phyloP scores from a whole-genome alignment of 805 yeast genomes.

The Nakazawaea wyomingensis region DNA sequence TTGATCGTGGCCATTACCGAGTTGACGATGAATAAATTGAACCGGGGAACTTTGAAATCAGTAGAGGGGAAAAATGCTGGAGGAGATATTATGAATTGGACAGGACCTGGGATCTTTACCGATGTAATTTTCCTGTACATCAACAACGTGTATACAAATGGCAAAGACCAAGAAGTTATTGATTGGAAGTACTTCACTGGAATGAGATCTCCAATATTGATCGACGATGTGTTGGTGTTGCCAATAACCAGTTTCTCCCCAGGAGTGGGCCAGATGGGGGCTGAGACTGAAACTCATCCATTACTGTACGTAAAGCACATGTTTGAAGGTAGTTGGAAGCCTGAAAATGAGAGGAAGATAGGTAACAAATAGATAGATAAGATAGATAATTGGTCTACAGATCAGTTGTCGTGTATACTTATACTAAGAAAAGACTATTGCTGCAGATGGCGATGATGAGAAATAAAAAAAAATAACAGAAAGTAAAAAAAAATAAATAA shows the following conservation, averaged over 20 bases:
- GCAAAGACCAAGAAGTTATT: conserved; percentile 29
- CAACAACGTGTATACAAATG: conserved; percentile 46
- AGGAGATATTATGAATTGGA: conserved; percentile 85
- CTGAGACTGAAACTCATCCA: conserved; percentile 34
- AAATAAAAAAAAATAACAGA: background rate
- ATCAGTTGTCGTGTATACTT: background rate
- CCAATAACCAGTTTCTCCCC: conserved; percentile 71
- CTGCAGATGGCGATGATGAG: background rate
- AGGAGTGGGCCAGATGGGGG: conserved; percentile 67
- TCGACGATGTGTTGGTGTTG: conserved; percentile 66
- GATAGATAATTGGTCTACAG: no score
- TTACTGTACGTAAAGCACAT: conserved; percentile 57
- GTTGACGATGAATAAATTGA: conserved; percentile 54
- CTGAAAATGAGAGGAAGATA: conserved; percentile 17
- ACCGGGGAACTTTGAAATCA: conserved; percentile 38
- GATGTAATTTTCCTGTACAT: conserved; percentile 78
- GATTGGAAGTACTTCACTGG: conserved; percentile 64
- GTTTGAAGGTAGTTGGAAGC: conserved; percentile 66
- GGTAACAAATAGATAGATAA: no score
- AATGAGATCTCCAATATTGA: conserved; percentile 44
- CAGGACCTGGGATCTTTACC: conserved; percentile 96
- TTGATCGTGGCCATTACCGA: conserved; percentile 75
- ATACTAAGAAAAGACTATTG: background rate
- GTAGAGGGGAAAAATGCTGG: conserved; percentile 61
- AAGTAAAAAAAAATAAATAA: no score